Base-by-base conservation (phyloP, 352 stramenopile genomes). In the Phytophthora kernoviae region DNA sequence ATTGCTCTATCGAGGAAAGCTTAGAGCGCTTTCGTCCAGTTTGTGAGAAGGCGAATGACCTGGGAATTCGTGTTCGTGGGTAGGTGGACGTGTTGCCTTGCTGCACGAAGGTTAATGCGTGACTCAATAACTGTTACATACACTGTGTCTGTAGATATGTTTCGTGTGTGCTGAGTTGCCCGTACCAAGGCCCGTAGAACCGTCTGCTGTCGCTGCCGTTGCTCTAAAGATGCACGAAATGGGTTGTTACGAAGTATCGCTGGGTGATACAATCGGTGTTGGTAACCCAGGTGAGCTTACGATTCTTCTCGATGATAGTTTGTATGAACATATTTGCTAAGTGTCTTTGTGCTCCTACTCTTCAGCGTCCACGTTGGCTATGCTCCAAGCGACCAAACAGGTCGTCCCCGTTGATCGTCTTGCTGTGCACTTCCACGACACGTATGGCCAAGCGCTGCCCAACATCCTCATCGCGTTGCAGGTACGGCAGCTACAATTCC, bases 361-460 rank as follows among this genome's bases (percentile, higher is more conserved):
- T n/a, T 4, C 17, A 95, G 87, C 79, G 17, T 96, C 87, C 24
- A 96, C 87, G 1, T 37, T 91, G 46, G 73, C 82, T 21, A 96
- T 97, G 84, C 67, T 96, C 21, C 74, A 78, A 40, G 87, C 75
- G 2, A 80, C 75, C 4, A 93, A 92, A 70, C 54, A 87, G 47
- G 77, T 91, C 15, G 75, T 98, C 26, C 89, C 93, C 1, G 71
- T 92, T 8, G 68, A 97, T 14, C 77, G 90, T 41, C 68, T 99
- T 12, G 96, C 96, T 1, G 94, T 98, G 47, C 96, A 99, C 68
- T 99, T 98, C 68, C 96, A 99, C 76, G 91, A 99, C 69, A 99
- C 96, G 5, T 99, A 98, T 65, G 96, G 96, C 32, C 94, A 98
- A 79, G 96, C 94, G 7, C 75, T 99, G 36, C 88, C 94, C 36